A percentile compares a stretch with the other conserved stretches of the same genome.
Conservation (phyloP, 768 basidiomycete species). For the Sutorius australiensis region DNA sequence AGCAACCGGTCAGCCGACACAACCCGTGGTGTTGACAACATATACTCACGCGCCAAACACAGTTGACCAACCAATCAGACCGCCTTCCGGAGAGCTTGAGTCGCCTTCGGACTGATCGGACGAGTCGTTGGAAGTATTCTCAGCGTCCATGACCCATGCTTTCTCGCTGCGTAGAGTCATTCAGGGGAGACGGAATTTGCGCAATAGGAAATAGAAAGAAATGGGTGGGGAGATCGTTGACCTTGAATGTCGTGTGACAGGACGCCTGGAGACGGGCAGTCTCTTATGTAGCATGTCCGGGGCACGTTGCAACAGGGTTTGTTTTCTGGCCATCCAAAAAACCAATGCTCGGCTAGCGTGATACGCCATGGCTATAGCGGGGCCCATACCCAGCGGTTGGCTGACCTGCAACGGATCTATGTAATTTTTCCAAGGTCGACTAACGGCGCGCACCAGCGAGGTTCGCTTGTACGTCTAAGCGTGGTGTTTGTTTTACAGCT, state of each 20-base stretch:
- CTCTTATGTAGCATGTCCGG: slow-evolving; percentile 1
- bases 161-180: slow-evolving; percentile 7
- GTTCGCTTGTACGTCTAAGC: not conserved
- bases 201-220: not conserved
- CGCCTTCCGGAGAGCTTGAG: slow-evolving; percentile 21
- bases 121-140: not conserved
- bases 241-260: not conserved
- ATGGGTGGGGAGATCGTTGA: not conserved
- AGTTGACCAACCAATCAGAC: slow-evolving; percentile 24
- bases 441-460: not conserved
- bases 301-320: not conserved
- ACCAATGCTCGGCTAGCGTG: slow-evolving; percentile 6
- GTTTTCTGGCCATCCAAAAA: not conserved
- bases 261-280: not conserved
- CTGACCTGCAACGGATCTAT: not conserved
- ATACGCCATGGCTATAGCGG: not conserved
- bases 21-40: not conserved
- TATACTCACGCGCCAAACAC: slow-evolving; percentile 22
- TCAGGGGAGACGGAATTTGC: not conserved
- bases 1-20: not conserved
- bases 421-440: not conserved
- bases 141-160: not conserved
- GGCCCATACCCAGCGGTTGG: not conserved
- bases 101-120: not conserved
- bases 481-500: not conserved